Percentiles rank a stretch among this genome's conserved stretches.
Conservation (phyloP, 495 filamentous ascomycete species). For the Bacidia rubella region DNA sequence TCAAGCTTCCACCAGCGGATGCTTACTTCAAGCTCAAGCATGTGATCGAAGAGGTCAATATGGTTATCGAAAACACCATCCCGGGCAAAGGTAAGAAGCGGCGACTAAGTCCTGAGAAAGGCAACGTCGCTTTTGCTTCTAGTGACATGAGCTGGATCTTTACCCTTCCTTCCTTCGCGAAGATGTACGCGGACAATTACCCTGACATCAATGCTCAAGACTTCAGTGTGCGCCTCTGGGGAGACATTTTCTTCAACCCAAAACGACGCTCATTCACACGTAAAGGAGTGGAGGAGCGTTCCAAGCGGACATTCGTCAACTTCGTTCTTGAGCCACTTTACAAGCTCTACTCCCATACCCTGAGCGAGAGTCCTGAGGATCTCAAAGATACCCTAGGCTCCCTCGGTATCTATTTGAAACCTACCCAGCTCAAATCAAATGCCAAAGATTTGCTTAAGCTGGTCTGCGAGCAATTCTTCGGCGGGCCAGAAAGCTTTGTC, state of each 20-base stretch:
- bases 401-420: slow-evolving; percentile 76
- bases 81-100: slow-evolving; percentile 69
- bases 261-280: slow-evolving; percentile 77
- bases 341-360: slow-evolving; percentile 91
- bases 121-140: slow-evolving; percentile 91
- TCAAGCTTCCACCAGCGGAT: slow-evolving; percentile 87
- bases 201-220: slow-evolving; percentile 56
- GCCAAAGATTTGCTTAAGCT: slow-evolving; percentile 78
- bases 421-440: slow-evolving; percentile 78
- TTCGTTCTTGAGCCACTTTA: slow-evolving; percentile 95
- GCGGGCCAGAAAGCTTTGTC: slow-evolving; percentile 76
- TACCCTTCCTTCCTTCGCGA: slow-evolving; percentile 81
- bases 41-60: slow-evolving; percentile 95
- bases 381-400: slow-evolving; percentile 66
- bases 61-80: slow-evolving; percentile 73
- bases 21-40: slow-evolving; percentile 98
- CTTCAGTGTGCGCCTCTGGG: slow-evolving; percentile 77
- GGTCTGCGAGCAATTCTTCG: slow-evolving; percentile 93
- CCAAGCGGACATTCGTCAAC: slow-evolving; percentile 81
- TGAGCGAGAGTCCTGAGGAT: slow-evolving; percentile 80
- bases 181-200: slow-evolving; percentile 89
- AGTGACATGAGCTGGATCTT: slow-evolving; percentile 94
- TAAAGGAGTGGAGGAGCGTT: slow-evolving; percentile 65
- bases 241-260: slow-evolving; percentile 94
- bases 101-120: slow-evolving; percentile 88